phyloP scores from a whole-genome alignment of 257 asterid species.

The Petrea volubilis region DNA sequence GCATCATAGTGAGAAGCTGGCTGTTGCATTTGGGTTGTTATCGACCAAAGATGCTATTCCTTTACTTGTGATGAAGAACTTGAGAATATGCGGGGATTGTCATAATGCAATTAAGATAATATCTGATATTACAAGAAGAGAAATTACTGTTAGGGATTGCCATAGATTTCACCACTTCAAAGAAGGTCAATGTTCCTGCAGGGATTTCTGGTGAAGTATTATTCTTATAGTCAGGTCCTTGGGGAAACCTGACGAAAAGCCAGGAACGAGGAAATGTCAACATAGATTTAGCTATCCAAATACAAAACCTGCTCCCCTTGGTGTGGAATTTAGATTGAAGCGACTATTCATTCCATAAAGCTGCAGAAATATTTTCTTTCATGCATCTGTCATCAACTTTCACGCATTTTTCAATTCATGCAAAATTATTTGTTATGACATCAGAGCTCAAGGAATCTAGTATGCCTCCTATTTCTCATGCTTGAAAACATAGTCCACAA shows the following conservation, averaged over 20 bases:
- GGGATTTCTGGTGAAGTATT: constrained; percentile 59
- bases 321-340: too few species aligned
- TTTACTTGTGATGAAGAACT: constrained; percentile 63
- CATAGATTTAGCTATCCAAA: background rate
- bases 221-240: background rate
- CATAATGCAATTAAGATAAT: constrained; percentile 59
- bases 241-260: background rate
- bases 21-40: constrained; percentile 63
- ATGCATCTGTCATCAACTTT: background rate
- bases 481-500: too few species aligned
- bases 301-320: too few species aligned
- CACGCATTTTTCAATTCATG: background rate
- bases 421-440: background rate
- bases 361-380: background rate
- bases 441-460: too few species aligned
- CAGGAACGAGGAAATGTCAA: background rate
- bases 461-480: too few species aligned
- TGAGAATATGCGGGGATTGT: constrained; percentile 76
- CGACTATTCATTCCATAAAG: too few species aligned
- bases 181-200: constrained; percentile 63
- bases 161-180: constrained; percentile 71
- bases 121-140: constrained; percentile 53
- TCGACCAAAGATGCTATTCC: constrained; percentile 34
- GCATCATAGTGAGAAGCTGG: constrained; percentile 77
- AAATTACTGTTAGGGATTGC: constrained; percentile 67